These are phyloP conservation scores for Plasmodium reichenowi DNA, from an alignment of 169 alveolate genomes.

Conservation along the genomic window DNA sequence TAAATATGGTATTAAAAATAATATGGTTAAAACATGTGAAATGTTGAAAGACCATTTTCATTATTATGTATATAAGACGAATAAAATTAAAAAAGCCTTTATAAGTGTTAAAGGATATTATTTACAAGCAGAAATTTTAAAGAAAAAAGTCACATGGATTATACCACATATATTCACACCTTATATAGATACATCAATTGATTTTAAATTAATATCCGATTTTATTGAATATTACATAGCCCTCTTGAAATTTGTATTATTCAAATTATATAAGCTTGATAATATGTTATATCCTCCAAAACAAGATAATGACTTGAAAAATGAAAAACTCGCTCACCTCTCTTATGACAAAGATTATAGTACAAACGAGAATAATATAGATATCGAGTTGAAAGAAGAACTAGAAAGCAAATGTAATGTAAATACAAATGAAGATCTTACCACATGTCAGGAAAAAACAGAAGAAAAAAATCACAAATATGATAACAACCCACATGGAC, in stretches of 20 bases:
- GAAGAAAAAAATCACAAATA: background rate
- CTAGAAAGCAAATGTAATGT: too few relatives aligned
- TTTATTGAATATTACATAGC: conserved; percentile 95
- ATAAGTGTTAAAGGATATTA: conserved; percentile 98
- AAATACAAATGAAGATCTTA: background rate
- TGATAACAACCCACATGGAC: background rate
- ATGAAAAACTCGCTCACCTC: conserved; percentile 38
- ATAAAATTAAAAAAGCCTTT: conserved; percentile 89
- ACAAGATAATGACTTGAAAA: conserved; percentile 15
- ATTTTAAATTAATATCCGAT: conserved; percentile 90
- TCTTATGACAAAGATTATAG: conserved; percentile 13
- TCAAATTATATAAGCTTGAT: conserved; percentile 92
- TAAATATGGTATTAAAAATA: conserved; percentile 10
- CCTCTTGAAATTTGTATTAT: conserved; percentile 92
- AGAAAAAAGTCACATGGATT: conserved; percentile 96
- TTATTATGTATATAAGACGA: conserved; percentile 27
- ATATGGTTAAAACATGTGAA: conserved; percentile 6
- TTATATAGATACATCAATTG: conserved; percentile 31
- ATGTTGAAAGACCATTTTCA: conserved; percentile 38
- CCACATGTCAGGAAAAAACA: background rate
- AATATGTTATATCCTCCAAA: conserved; percentile 89
- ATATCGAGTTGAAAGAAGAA: background rate
- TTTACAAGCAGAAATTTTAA: conserved; percentile 95
- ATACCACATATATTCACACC: conserved; percentile 97
- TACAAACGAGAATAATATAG: background rate